phyloP scores from a whole-genome alignment of 371 early-diverging fungal genomes.

The Mucor velutinosus region DNA sequence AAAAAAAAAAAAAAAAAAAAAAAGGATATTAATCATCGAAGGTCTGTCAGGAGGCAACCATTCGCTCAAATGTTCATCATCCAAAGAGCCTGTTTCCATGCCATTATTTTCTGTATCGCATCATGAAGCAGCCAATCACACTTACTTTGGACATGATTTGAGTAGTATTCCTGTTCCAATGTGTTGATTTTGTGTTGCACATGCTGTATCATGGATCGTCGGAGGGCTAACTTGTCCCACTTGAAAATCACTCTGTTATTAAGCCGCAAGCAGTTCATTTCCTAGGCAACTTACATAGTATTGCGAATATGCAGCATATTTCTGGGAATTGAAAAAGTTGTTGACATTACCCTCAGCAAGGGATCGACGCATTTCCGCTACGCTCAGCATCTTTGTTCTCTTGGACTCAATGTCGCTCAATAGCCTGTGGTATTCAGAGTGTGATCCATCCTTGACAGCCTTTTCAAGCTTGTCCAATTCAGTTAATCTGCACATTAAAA shows the following conservation, averaged over 20 bases:
- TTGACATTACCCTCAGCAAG: conserved; percentile 27
- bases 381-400: conserved; percentile 18
- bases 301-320: conserved; percentile 33
- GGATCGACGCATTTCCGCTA: conserved; percentile 29
- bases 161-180: conserved; percentile 37
- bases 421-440: conserved; percentile 31
- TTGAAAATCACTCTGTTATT: conserved; percentile 8
- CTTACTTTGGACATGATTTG: conserved; percentile 34
- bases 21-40: conserved; percentile 43
- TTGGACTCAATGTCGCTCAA: conserved; percentile 29
- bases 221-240: conserved; percentile 36
- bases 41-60: conserved; percentile 46
- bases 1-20: too few relatives aligned
- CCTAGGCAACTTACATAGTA: conserved; percentile 21
- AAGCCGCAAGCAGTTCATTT: not conserved
- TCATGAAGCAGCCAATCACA: not conserved
- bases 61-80: conserved; percentile 35
- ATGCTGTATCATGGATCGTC: conserved; percentile 36
- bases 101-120: conserved; percentile 1
- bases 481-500: conserved; percentile 19
- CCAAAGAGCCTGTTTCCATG: conserved; percentile 27
- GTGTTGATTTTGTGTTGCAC: conserved; percentile 32
- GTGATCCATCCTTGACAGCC: conserved; percentile 33
- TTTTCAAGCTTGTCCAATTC: conserved; percentile 34
- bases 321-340: conserved; percentile 28